These are phyloP conservation scores for Mucor mucedo DNA, from an alignment of 371 early-diverging fungal species.

Conservation along the genomic window DNA sequence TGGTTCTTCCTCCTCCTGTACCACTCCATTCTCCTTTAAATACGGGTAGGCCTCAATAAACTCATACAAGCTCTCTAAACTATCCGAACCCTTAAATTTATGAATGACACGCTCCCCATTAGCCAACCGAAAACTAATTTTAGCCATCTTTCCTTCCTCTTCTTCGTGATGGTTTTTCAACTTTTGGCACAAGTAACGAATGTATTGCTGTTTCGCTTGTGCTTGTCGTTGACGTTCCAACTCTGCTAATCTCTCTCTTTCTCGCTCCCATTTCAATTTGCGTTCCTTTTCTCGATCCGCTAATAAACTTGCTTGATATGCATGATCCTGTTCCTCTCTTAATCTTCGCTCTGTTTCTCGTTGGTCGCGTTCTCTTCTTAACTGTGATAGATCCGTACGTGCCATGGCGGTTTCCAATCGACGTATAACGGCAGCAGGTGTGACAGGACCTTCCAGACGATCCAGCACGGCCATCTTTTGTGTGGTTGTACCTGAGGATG, in stretches of 20 bases:
- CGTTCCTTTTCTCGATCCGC: slow-evolving; percentile 75
- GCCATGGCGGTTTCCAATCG: slow-evolving; percentile 54
- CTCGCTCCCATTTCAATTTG: slow-evolving; percentile 51
- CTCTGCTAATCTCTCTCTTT: slow-evolving; percentile 50
- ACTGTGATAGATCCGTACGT: slow-evolving; percentile 56
- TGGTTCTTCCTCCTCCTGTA: slow-evolving; percentile 13
- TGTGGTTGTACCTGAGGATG: too few relatives aligned
- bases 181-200: slow-evolving; percentile 39
- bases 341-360: slow-evolving; percentile 72
- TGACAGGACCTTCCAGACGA: slow-evolving; percentile 62
- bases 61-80: slow-evolving; percentile 57
- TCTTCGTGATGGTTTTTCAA: slow-evolving; percentile 34
- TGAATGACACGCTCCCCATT: slow-evolving; percentile 71
- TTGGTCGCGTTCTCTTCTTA: slow-evolving; percentile 58
- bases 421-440: slow-evolving; percentile 56
- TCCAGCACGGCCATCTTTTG: slow-evolving; percentile 65
- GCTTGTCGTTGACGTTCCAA: slow-evolving; percentile 33
- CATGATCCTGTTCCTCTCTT: slow-evolving; percentile 84
- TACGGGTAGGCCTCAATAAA: slow-evolving; percentile 81
- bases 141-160: slow-evolving; percentile 44
- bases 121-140: slow-evolving; percentile 70
- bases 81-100: not conserved
- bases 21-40: slow-evolving; percentile 45
- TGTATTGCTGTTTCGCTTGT: slow-evolving; percentile 14
- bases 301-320: slow-evolving; percentile 78